These are phyloP conservation scores for Magnaporthiopsis incrustans DNA, from an alignment of 2,329 filamentous ascomycete species.

Conservation along the genomic window DNA sequence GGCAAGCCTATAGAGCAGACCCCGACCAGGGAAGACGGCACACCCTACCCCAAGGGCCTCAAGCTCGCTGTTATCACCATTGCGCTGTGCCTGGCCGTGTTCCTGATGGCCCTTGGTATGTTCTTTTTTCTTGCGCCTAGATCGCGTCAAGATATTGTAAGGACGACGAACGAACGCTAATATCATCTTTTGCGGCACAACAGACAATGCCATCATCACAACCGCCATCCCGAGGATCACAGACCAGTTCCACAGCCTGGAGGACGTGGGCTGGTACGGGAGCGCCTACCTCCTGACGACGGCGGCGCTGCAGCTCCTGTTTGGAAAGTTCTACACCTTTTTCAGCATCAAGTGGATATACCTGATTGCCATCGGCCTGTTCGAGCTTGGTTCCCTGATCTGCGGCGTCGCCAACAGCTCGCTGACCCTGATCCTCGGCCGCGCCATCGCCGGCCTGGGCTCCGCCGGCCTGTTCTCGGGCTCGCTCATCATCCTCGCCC, in stretches of 20 bases:
- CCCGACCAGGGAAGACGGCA: slow-evolving; percentile 23
- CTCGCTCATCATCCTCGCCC: slow-evolving; percentile 23
- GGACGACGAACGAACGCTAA: neutral
- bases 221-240: slow-evolving; percentile 28
- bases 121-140: neutral
- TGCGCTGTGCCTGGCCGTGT: slow-evolving; percentile 34
- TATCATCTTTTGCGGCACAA: neutral
- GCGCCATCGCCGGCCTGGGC: slow-evolving; percentile 20
- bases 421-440: slow-evolving; percentile 16
- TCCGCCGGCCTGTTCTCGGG: slow-evolving; percentile 32
- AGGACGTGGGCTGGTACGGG: slow-evolving; percentile 36
- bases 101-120: slow-evolving; percentile 30
- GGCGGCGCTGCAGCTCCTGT: slow-evolving; percentile 23
- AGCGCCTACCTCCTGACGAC: slow-evolving; percentile 28
- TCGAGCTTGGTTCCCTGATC: slow-evolving; percentile 28
- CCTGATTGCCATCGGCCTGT: slow-evolving; percentile 24
- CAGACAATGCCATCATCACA: slow-evolving; percentile 24
- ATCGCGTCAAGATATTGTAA: neutral
- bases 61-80: slow-evolving; percentile 31
- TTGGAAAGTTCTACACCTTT: slow-evolving; percentile 28
- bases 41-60: slow-evolving; percentile 27
- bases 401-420: slow-evolving; percentile 20
- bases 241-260: slow-evolving; percentile 26
- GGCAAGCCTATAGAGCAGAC: slow-evolving; percentile 14
- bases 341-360: slow-evolving; percentile 27